Evolutionary conservation across 2,329 filamentous ascomycete genomes (phyloP).

Genomic region (Hymenoscyphus fraxineus): DNA sequence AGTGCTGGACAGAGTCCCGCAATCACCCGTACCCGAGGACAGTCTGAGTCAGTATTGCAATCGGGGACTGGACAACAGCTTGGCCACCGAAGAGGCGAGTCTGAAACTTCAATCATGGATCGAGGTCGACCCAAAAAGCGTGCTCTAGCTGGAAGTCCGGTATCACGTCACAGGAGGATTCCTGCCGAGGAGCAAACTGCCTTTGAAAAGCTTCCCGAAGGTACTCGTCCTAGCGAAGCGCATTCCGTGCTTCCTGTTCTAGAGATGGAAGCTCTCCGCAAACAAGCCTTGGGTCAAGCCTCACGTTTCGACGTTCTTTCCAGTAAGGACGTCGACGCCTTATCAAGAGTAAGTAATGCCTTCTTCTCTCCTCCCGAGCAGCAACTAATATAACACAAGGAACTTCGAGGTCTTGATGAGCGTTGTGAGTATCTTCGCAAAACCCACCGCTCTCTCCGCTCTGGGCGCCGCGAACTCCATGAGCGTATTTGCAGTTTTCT

Average conservation of each 20-base stretch:
- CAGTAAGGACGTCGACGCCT: conserved; percentile 57
- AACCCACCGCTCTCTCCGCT: conserved; percentile 70
- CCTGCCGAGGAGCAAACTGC: conserved; percentile 48
- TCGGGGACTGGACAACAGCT: conserved; percentile 6
- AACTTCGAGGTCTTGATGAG: conserved; percentile 72
- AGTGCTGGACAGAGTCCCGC: conserved; percentile 7
- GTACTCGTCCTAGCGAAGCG: conserved; percentile 53
- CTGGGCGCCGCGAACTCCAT: conserved; percentile 74
- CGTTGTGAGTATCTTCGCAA: conserved; percentile 73
- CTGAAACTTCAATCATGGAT: conserved; percentile 59
- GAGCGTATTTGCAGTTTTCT: conserved; percentile 74
- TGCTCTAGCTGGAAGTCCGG: conserved; percentile 37
- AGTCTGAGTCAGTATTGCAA: conserved; percentile 26
- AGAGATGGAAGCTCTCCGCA: conserved; percentile 51
- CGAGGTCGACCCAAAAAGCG: conserved; percentile 58
- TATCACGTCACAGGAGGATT: conserved; percentile 33
- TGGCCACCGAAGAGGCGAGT: conserved; percentile 50
- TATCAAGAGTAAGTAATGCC: conserved; percentile 54
- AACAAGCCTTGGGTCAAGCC: conserved; percentile 60
- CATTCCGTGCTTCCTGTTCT: conserved; percentile 42
- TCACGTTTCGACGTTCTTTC: conserved; percentile 62
- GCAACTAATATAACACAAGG: conserved; percentile 41
- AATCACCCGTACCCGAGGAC: conserved; percentile 22
- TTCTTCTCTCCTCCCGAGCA: background rate
- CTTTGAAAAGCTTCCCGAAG: conserved; percentile 59